A percentile compares a stretch with the other conserved stretches of the same genome.
Conservation (phyloP, 768 basidiomycete species). For the Lentinula aciculospora region DNA sequence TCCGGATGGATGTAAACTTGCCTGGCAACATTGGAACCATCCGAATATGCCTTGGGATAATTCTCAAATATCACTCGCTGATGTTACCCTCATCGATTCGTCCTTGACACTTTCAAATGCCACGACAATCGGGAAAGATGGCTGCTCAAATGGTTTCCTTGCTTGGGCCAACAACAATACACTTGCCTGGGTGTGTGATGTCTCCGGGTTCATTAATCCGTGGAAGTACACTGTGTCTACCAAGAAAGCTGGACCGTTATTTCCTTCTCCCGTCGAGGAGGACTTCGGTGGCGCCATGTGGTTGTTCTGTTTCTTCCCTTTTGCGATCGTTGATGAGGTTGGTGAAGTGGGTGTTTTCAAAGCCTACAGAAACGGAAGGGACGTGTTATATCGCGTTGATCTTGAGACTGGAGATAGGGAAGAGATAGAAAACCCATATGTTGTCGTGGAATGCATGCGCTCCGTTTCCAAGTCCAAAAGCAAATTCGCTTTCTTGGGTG, state of each 20-base stretch:
- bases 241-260: conserved; percentile 1
- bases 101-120: conserved; percentile 18
- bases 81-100: conserved; percentile 18
- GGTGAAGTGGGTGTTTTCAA: conserved; percentile 22
- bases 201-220: conserved; percentile 48
- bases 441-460: conserved; percentile 31
- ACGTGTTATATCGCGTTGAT: conserved; percentile 22
- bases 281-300: conserved; percentile 20
- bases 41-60: conserved; percentile 68
- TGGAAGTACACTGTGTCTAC: conserved; percentile 29
- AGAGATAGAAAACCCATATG: conserved; percentile 35
- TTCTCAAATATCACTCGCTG: conserved; percentile 34
- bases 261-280: conserved; percentile 8
- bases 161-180: conserved; percentile 37
- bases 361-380: conserved; percentile 23
- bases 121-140: conserved; percentile 32
- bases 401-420: conserved; percentile 17
- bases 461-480: conserved; percentile 22
- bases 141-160: conserved; percentile 37
- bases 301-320: conserved; percentile 15
- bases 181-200: conserved; percentile 45
- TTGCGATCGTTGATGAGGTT: conserved; percentile 16
- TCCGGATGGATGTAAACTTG: conserved; percentile 43
- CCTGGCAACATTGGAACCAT: conserved; percentile 54
- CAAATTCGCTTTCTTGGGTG: conserved; percentile 36